Conservation (phyloP, 2,329 filamentous ascomycete species). For the Elsinoe fawcettii region DNA sequence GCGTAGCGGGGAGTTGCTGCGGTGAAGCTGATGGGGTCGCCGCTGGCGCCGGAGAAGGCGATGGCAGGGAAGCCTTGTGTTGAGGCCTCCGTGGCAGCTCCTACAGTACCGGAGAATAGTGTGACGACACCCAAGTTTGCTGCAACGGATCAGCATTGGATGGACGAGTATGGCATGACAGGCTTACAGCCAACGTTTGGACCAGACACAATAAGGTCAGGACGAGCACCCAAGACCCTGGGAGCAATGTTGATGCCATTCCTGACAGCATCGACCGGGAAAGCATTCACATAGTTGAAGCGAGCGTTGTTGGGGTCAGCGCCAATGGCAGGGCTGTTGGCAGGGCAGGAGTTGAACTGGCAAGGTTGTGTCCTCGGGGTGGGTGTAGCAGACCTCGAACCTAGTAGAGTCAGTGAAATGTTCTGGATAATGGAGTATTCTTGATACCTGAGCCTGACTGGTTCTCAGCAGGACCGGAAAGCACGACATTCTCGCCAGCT, state of each 20-base stretch:
- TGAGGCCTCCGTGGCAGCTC: slow-evolving; percentile 54
- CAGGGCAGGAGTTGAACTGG: slow-evolving; percentile 54
- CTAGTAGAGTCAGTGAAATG: slow-evolving; percentile 30
- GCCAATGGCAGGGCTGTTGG: slow-evolving; percentile 49
- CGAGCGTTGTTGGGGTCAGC: slow-evolving; percentile 49
- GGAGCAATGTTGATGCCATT: slow-evolving; percentile 54
- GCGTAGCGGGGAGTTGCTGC: slow-evolving; percentile 43
- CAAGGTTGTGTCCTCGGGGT: slow-evolving; percentile 45
- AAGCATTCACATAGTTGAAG: slow-evolving; percentile 66
- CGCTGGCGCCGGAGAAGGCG: slow-evolving; percentile 55
- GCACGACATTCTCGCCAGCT: slow-evolving; percentile 53
- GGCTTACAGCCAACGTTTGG: slow-evolving; percentile 47
- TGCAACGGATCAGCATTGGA: not conserved
- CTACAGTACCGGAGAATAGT: slow-evolving; percentile 60
- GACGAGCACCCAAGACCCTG: slow-evolving; percentile 38
- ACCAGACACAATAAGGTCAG: slow-evolving; percentile 59
- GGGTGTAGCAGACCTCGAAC: slow-evolving; percentile 46
- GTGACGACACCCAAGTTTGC: slow-evolving; percentile 50
- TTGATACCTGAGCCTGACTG: slow-evolving; percentile 52
- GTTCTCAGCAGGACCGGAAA: slow-evolving; percentile 60
- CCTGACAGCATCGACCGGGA: slow-evolving; percentile 56
- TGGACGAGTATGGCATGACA: not conserved
- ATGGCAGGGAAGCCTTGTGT: slow-evolving; percentile 55
- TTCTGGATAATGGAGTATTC: not conserved
- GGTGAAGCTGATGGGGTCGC: slow-evolving; percentile 48